Percentiles rank a stretch among this genome's conserved stretches.
These are phyloP conservation scores for Vicia sativa DNA, from an alignment of 306 rosid species.

Conservation along the genomic window DNA sequence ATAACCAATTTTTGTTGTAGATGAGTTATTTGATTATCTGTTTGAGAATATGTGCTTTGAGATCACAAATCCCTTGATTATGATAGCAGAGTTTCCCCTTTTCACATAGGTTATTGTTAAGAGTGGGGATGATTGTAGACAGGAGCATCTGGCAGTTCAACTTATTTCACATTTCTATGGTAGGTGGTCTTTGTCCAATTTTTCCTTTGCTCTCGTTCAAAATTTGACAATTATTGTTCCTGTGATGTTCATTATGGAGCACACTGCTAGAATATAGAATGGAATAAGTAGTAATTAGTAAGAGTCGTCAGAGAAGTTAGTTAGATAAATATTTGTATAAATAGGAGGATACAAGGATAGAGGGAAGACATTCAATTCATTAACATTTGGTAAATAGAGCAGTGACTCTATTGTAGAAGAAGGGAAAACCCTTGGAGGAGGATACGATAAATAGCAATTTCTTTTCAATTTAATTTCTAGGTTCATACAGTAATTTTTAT, in stretches of 20 bases:
- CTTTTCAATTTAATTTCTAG: neutral
- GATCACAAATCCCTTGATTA: slow-evolving; percentile 16
- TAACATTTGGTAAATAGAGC: neutral
- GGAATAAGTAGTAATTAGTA: neutral
- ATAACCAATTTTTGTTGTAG: slow-evolving; percentile 28
- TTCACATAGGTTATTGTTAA: slow-evolving; percentile 80
- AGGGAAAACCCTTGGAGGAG: slow-evolving; percentile 3
- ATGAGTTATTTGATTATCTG: slow-evolving; percentile 20
- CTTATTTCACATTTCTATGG: slow-evolving; percentile 96
- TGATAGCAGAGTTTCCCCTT: slow-evolving; percentile 25
- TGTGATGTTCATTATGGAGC: slow-evolving; percentile 10
- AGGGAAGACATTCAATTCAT: slow-evolving; percentile 4
- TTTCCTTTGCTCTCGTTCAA: slow-evolving; percentile 22
- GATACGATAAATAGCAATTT: too few species aligned
- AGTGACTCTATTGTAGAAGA: slow-evolving; percentile 3
- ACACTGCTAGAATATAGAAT: slow-evolving; percentile 13
- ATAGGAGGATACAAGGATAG: neutral
- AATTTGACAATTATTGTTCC: slow-evolving; percentile 16
- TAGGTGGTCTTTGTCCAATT: slow-evolving; percentile 41
- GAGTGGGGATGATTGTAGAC: slow-evolving; percentile 98
- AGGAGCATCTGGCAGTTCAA: slow-evolving; percentile 98
- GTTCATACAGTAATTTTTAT: neutral
- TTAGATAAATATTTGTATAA: neutral
- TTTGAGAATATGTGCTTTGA: slow-evolving; percentile 30
- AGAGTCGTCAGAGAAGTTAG: neutral